phyloP scores from a whole-genome alignment of 148 eudicot species.

The Persicaria tinctoria region DNA sequence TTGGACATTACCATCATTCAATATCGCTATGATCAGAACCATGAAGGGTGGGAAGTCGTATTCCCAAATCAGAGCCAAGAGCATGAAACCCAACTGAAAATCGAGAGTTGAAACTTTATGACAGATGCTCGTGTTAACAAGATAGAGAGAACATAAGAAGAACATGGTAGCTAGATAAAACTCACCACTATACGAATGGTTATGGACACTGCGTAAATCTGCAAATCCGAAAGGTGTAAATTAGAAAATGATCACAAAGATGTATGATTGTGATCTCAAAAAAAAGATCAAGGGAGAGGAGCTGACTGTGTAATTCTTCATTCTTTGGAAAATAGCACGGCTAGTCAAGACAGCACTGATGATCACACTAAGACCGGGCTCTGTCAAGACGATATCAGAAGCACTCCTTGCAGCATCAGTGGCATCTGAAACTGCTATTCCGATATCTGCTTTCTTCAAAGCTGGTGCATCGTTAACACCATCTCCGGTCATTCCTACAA shows the following conservation, averaged over 20 bases:
- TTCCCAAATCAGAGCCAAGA: conserved; percentile 67
- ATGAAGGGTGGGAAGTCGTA: conserved; percentile 76
- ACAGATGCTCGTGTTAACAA: conserved; percentile 7
- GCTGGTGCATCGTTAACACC: conserved; percentile 77
- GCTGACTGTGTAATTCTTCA: conserved; percentile 63
- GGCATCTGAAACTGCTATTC: conserved; percentile 69
- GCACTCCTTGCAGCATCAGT: conserved; percentile 77
- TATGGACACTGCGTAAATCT: conserved; percentile 72
- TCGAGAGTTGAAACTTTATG: neutral
- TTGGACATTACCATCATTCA: conserved; percentile 51
- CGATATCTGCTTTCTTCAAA: conserved; percentile 71
- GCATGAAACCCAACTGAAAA: conserved; percentile 66
- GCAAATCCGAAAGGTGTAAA: conserved; percentile 17
- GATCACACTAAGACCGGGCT: conserved; percentile 73
- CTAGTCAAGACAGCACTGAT: conserved; percentile 66
- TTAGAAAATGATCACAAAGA: neutral
- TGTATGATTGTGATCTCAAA: too few relatives aligned
- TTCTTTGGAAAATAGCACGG: conserved; percentile 68
- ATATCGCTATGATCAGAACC: conserved; percentile 65
- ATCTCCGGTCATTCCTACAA: conserved; percentile 73
- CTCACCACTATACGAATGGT: conserved; percentile 77
- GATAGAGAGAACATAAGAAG: neutral
- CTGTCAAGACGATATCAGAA: conserved; percentile 62
- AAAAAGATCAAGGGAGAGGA: conserved; percentile 12
- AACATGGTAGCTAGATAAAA: neutral